Base-by-base conservation (phyloP, 2,329 filamentous ascomycete species). In the Coniochaeta sp. region DNA sequence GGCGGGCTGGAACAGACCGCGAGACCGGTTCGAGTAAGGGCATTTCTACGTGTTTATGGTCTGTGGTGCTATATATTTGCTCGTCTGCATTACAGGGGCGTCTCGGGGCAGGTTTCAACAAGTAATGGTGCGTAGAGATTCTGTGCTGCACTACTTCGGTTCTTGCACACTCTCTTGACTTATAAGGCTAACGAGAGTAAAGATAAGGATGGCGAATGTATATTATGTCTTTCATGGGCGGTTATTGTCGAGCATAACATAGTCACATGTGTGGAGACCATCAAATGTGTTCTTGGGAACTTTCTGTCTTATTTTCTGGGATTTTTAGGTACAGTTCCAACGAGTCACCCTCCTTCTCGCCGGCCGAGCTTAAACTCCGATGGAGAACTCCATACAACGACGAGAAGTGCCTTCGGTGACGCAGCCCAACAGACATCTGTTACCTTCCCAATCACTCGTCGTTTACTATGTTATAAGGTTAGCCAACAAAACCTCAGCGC, bases 1-100 rank as follows among this genome's bases (percentile, higher is more conserved):
- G 61, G 71, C 73, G 40, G 76, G 76, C 1, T 74, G 72, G 70
- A 78, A 76, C 65, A 75, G 72, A 60, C 68, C 73, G 11, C 73
- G 76, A 22, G 71, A 76, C 22, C 67, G 69, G 28, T 74, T 75
- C 59, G 54, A 57, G n/a, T 57, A 31, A 22, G 22, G 47, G 9
- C 12, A n/a, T 26, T 24, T 24, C 6, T 22, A 17, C 6, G 22
- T 52, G 4, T 31, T 1, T 31, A 22, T 12, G 26, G 7, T 14
- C 7, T 17, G 22, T 31, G n/a, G 24, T 24, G 14, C 11, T 52
- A n/a, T n/a, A n/a, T n/a, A n/a, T n/a, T n/a, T n/a, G 47, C 26
- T 28, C n/a, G 3, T 52, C 16, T 26, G 47, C 47, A 52, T 28
- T n/a, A 31, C 2, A 12, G 24, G 47, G 14, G 47, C 24, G 24